Base-by-base conservation (phyloP, 176 grass and related monocot genomes). In the Oryza meridionalis region DNA sequence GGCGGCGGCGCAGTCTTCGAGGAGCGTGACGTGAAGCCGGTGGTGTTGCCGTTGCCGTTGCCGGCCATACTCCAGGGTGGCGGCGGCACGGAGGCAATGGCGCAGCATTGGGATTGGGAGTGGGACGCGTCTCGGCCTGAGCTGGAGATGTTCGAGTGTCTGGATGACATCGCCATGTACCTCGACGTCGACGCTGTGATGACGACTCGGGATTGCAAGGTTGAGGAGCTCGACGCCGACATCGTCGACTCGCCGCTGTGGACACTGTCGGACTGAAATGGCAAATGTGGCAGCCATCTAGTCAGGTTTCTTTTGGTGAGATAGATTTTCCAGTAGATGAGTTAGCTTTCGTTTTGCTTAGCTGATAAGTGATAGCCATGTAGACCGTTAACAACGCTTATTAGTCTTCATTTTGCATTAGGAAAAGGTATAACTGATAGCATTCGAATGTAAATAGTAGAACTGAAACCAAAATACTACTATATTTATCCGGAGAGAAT, bases 141-240 rank as follows among this genome's bases (percentile, higher is more conserved):
- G 1, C 33, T 25, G 24, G 83, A 73, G 61, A 24, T 40, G 29
- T 53, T 67, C 6, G 22, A 76, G 29, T 62, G n/a, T 72, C 26
- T 77, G n/a, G 58, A 77, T 70, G 92, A 86, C 82, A 81, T 94
- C 32, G 13, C 63, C 77, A 67, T 73, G 81, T 94, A 77, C 45
- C 72, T 85, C 47, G 80, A 87, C 29, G 21, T 71, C 58, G 76
- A 94, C 21, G 72, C 32, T 25, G 69, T 76, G 50, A 55, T 76
- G 50, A 55, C 76, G 49, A 47, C 22, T 26, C 40, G 53, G 31
- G 65, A 65, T 53, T 82, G 9, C 24, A 21, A 75, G 26, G 7
- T 71, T 33, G 81, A 88, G 3, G 33, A 21, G 51, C 40, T 84
- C 33, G 50, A 76, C 21, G 29, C 25, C 10, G 75, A 74, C 19